Percentiles rank a stretch among this genome's conserved stretches.
Evolutionary conservation across 345 rosid genomes (phyloP).

Genomic region (Ricinus communis): DNA sequence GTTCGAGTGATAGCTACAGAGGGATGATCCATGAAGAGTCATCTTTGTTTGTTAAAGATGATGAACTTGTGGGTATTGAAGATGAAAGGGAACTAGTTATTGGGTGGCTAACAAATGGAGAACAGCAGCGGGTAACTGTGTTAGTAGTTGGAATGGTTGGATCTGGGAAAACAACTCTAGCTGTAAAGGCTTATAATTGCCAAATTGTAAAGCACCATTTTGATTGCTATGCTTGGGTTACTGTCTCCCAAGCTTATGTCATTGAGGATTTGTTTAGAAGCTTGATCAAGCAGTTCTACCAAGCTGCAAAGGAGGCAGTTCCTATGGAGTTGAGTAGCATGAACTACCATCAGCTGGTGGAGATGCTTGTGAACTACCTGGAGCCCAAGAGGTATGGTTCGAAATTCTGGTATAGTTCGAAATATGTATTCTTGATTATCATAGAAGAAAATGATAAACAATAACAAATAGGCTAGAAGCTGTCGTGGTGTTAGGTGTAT

Average conservation of each 20-base stretch:
- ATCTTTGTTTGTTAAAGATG: conserved; percentile 31
- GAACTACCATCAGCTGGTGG: conserved; percentile 33
- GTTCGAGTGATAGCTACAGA: background rate
- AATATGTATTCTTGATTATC: too few relatives aligned
- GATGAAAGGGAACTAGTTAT: background rate
- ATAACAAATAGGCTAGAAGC: too few relatives aligned
- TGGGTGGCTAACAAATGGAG: conserved; percentile 18
- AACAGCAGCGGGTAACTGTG: conserved; percentile 22
- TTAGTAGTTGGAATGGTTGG: conserved; percentile 44
- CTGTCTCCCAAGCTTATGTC: conserved; percentile 33
- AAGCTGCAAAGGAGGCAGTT: background rate
- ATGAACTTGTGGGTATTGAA: conserved; percentile 20
- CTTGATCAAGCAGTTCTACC: background rate
- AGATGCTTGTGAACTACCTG: conserved; percentile 31
- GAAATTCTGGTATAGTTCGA: too few relatives aligned
- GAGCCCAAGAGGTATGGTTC: conserved; percentile 27
- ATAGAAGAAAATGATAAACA: too few relatives aligned
- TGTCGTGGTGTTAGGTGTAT: too few relatives aligned
- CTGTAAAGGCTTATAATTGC: conserved; percentile 30
- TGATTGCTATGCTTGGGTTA: conserved; percentile 37
- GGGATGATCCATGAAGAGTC: conserved; percentile 29
- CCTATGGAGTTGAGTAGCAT: conserved; percentile 21
- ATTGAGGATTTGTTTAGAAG: conserved; percentile 35
- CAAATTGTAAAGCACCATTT: conserved; percentile 29
- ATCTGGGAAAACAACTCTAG: conserved; percentile 34